Evolutionary conservation across 2,329 filamentous ascomycete genomes (phyloP).

Genomic region (Diplodia corticola): DNA sequence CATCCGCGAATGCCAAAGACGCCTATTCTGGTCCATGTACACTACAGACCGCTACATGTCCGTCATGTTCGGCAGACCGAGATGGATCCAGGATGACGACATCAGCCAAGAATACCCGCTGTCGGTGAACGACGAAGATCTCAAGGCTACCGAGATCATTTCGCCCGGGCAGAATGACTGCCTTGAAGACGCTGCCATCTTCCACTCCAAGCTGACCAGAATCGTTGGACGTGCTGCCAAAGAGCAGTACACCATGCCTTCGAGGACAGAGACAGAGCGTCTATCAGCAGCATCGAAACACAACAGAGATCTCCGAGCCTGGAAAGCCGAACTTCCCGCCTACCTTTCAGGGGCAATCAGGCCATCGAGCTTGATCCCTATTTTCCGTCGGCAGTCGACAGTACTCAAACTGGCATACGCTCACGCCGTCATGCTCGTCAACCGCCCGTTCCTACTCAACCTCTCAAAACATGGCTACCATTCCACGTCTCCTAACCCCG

Average conservation of each 20-base stretch:
- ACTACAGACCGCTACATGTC: constrained; percentile 64
- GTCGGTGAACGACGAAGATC: constrained; percentile 58
- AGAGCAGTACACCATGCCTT: constrained; percentile 34
- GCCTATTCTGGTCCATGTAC: constrained; percentile 65
- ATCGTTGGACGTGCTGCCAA: constrained; percentile 10
- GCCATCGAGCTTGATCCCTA: constrained; percentile 49
- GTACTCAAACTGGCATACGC: constrained; percentile 27
- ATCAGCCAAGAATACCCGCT: constrained; percentile 63
- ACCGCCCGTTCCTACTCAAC: constrained; percentile 35
- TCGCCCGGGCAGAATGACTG: constrained; percentile 44
- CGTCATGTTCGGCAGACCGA: constrained; percentile 62
- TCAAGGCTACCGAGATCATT: constrained; percentile 47
- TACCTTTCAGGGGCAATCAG: constrained; percentile 46
- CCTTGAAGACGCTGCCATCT: constrained; percentile 52
- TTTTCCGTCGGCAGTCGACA: constrained; percentile 35
- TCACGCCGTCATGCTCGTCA: constrained; percentile 39
- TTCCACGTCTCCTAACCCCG: constrained; percentile 41
- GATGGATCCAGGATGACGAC: constrained; percentile 63
- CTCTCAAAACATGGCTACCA: not conserved
- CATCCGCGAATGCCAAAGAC: constrained; percentile 54
- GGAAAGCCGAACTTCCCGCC: constrained; percentile 41
- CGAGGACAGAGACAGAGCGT: constrained; percentile 32
- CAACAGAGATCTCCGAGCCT: constrained; percentile 39
- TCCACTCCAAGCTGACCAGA: constrained; percentile 44
- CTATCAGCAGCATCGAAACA: constrained; percentile 43